Conservation (phyloP, 169 alveolate genomes). For the Plasmodium ovale region DNA sequence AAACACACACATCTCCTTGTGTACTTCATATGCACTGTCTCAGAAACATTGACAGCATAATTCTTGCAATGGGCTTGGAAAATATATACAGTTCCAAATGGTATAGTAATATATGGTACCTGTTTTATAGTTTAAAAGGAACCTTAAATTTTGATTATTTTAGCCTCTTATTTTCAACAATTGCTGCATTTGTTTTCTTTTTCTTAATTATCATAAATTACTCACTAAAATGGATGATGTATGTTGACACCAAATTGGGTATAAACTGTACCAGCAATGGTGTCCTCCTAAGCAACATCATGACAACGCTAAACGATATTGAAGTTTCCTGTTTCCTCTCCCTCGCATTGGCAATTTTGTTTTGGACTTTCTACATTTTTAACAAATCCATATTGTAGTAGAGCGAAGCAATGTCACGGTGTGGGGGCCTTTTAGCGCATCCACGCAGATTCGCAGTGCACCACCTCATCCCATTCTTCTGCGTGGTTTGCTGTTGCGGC, state of each 20-base stretch:
- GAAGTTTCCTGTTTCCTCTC: conserved; percentile 38
- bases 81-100: conserved; percentile 50
- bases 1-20: conserved; percentile 66
- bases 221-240: conserved; percentile 11
- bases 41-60: conserved; percentile 46
- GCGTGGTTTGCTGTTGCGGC: background rate
- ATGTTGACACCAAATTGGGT: conserved; percentile 20
- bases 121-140: conserved; percentile 68
- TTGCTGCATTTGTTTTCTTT: conserved; percentile 31
- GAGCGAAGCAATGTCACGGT: too few species aligned
- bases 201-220: conserved; percentile 46
- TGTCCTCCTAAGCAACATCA: background rate
- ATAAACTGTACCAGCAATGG: background rate
- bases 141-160: conserved; percentile 63
- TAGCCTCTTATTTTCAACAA: conserved; percentile 61
- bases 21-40: conserved; percentile 69
- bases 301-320: conserved; percentile 40
- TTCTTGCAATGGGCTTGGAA: conserved; percentile 44
- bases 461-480: too few species aligned
- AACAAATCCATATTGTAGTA: conserved; percentile 40
- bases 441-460: too few species aligned
- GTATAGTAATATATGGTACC: conserved; percentile 68
- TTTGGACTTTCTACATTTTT: conserved; percentile 51
- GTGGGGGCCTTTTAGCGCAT: too few species aligned
- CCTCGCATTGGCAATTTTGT: conserved; percentile 29